phyloP scores from a whole-genome alignment of 805 yeast genomes.

The Candida coleopterorum region DNA sequence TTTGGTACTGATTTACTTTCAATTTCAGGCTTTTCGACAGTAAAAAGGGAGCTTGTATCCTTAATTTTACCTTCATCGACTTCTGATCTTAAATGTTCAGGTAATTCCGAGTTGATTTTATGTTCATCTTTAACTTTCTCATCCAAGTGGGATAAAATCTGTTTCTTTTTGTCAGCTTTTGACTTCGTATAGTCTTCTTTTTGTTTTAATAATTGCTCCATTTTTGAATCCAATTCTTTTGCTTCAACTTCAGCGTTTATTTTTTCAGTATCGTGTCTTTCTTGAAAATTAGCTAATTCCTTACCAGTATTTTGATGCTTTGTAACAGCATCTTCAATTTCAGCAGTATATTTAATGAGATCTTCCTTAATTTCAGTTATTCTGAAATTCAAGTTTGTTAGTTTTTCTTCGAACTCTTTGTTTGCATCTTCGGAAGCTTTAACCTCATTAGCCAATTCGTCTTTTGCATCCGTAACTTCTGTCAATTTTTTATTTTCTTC shows the following conservation, averaged over 20 bases:
- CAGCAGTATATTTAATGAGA: slow-evolving; percentile 28
- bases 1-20: slow-evolving; percentile 9
- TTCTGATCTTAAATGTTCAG: slow-evolving; percentile 44
- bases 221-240: slow-evolving; percentile 38
- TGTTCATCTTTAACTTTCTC: slow-evolving; percentile 42
- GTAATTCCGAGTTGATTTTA: slow-evolving; percentile 45
- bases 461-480: slow-evolving; percentile 47
- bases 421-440: slow-evolving; percentile 41
- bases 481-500: slow-evolving; percentile 45
- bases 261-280: slow-evolving; percentile 19
- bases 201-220: slow-evolving; percentile 37
- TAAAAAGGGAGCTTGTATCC: slow-evolving; percentile 37
- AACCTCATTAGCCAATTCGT: slow-evolving; percentile 41
- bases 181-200: slow-evolving; percentile 32
- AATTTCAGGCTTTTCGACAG: slow-evolving; percentile 23
- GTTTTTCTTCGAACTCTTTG: slow-evolving; percentile 38
- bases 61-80: slow-evolving; percentile 31
- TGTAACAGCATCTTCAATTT: slow-evolving; percentile 27
- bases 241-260: slow-evolving; percentile 22
- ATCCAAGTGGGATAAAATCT: slow-evolving; percentile 26
- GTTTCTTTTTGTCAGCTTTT: slow-evolving; percentile 32
- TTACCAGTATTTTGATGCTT: slow-evolving; percentile 37
- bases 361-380: slow-evolving; percentile 38
- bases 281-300: slow-evolving; percentile 33
- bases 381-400: slow-evolving; percentile 41